Evolutionary conservation across 2,329 filamentous ascomycete genomes (phyloP), one percentile per base, ranked within the genome.

Genomic region (Clarireedia monteithiana): DNA sequence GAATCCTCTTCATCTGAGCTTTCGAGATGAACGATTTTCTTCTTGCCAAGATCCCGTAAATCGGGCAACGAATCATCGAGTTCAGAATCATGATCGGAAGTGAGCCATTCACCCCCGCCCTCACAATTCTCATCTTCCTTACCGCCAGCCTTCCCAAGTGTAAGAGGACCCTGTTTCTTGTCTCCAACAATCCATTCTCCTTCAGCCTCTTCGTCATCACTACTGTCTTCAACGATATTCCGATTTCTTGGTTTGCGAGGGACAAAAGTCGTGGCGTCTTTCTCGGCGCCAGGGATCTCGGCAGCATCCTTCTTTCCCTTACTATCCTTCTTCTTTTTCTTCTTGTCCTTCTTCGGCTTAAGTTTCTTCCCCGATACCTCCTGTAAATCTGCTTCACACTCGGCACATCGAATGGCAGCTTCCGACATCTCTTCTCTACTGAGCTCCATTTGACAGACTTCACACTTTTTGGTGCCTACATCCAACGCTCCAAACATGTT

Each of bases 81-180:
- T 24, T 88, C 83, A 0, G 85, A 83, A 50, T 73, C 69, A 52
- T 71, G 63, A 30, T 88, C 83, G 0, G 85, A 83, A 39, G 80
- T 80, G 50, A 96, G 77, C 69, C 83, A 89, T 56, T 95, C 88
- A 23, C 90, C 91, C 3, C 86, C 89, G 2, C 90, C 90, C 68
- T 95, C 91, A 2, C 87, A 89, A 67, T 96, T 83, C 69, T 95
- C 90, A 60, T 95, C 89, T 52, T 90, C 87, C n/a, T 83, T 81
- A 4, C 88, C 89, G n/a, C 89, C 90, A 46, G 88, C 87, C 67
- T 85, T 87, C 48, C 88, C 89, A 15, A 91, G 76, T n/a, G 76
- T 75, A 4, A 84, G 67, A 1, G 76, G 67, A 0, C 78, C 76
- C 46, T 80, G 83, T 66, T 94, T 77, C 9, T 81, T 77, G 56